A percentile compares a stretch with the other conserved stretches of the same genome.
These are phyloP conservation scores for Botrytis cinerea DNA, from an alignment of 2,329 filamentous ascomycete genomes.

Conservation along the genomic window DNA sequence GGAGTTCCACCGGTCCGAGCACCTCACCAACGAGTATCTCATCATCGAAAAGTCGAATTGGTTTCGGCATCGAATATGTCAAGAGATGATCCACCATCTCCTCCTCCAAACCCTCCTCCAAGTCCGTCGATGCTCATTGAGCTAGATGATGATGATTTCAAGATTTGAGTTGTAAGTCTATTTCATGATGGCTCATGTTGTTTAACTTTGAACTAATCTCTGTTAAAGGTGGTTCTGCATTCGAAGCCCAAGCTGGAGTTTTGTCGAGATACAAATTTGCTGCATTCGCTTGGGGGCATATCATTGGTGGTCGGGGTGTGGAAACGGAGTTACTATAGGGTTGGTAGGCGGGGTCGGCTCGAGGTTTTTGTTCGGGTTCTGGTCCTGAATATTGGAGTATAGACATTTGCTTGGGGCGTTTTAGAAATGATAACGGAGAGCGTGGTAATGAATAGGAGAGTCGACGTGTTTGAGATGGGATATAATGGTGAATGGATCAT, in stretches of 20 bases:
- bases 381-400: slow-evolving; percentile 4
- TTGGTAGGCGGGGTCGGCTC: background rate
- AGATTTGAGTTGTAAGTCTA: slow-evolving; percentile 25
- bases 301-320: background rate
- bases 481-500: slow-evolving; percentile 40
- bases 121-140: slow-evolving; percentile 39
- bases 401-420: slow-evolving; percentile 19
- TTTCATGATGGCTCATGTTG: background rate
- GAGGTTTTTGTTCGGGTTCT: background rate
- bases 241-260: slow-evolving; percentile 1
- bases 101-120: slow-evolving; percentile 46
- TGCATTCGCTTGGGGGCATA: slow-evolving; percentile 4
- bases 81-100: slow-evolving; percentile 45
- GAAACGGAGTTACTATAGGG: slow-evolving; percentile 8
- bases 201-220: background rate
- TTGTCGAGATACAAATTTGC: slow-evolving; percentile 6
- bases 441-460: background rate
- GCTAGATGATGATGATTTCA: slow-evolving; percentile 19
- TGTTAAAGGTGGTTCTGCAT: background rate
- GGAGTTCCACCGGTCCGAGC: background rate
- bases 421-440: background rate
- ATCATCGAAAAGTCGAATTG: background rate
- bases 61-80: slow-evolving; percentile 36
- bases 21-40: background rate
- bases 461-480: background rate